Conservation (phyloP, 2,329 filamentous ascomycete species). For the Penicillium griseofulvum region DNA sequence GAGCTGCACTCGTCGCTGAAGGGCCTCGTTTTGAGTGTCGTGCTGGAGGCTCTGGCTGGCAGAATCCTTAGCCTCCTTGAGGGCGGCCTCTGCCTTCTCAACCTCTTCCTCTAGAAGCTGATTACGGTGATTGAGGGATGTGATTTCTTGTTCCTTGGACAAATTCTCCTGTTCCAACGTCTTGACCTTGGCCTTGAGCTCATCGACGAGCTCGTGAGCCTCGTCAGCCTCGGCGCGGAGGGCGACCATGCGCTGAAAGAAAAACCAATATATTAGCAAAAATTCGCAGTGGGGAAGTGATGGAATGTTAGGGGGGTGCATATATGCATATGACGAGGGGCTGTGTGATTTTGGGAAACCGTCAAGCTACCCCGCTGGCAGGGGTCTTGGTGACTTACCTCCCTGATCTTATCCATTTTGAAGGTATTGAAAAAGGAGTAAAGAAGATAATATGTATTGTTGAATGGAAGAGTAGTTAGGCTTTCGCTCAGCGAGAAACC, state of each 20-base stretch:
- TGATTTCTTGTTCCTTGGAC: conserved; percentile 96
- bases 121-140: conserved; percentile 94
- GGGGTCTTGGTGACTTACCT: conserved; percentile 59
- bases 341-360: conserved; percentile 24
- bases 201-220: conserved; percentile 75
- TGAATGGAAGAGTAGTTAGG: conserved; percentile 36
- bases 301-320: conserved; percentile 16
- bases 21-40: conserved; percentile 84
- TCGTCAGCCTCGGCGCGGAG: conserved; percentile 94
- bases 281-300: conserved; percentile 8
- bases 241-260: conserved; percentile 85
- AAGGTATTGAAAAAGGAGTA: conserved; percentile 28
- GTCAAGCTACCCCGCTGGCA: conserved; percentile 42
- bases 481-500: conserved; percentile 41
- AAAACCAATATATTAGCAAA: conserved; percentile 11
- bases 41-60: conserved; percentile 79
- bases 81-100: conserved; percentile 80
- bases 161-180: conserved; percentile 90
- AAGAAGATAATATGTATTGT: conserved; percentile 24
- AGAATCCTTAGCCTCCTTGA: conserved; percentile 84
- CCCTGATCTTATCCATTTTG: conserved; percentile 85
- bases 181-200: conserved; percentile 86
- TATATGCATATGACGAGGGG: conserved; percentile 18
- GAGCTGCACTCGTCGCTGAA: conserved; percentile 88
- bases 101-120: conserved; percentile 83